These are phyloP conservation scores for Harrya chromipes DNA, from an alignment of 768 basidiomycete genomes.

Conservation along the genomic window DNA sequence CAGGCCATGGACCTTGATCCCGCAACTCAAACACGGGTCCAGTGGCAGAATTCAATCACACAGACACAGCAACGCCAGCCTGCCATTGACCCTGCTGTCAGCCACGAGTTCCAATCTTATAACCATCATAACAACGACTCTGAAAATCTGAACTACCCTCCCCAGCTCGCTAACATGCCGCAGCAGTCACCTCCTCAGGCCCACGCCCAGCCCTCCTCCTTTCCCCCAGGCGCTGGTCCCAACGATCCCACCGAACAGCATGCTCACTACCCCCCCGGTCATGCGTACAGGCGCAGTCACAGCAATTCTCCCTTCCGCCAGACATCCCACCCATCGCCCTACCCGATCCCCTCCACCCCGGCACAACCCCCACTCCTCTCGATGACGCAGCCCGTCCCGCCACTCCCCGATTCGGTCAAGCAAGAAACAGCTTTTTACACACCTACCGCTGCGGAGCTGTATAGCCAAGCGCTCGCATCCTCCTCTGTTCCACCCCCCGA, in stretches of 20 bases:
- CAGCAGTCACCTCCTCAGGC: constrained; percentile 23
- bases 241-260: constrained; percentile 34
- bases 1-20: constrained; percentile 35
- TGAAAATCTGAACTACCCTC: constrained; percentile 23
- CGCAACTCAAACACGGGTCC: constrained; percentile 31
- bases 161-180: constrained; percentile 32
- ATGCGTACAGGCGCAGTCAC: constrained; percentile 32
- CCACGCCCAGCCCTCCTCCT: constrained; percentile 37
- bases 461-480: constrained; percentile 43
- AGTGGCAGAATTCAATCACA: constrained; percentile 34
- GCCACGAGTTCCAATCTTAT: constrained; percentile 34
- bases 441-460: constrained; percentile 53
- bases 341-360: constrained; percentile 34
- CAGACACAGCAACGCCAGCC: constrained; percentile 33
- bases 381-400: constrained; percentile 17
- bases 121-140: constrained; percentile 27
- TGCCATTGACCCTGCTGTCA: constrained; percentile 32
- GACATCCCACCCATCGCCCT: constrained; percentile 40
- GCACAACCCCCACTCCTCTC: constrained; percentile 29
- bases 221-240: constrained; percentile 34
- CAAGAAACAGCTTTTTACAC: constrained; percentile 45
- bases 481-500: constrained; percentile 23
- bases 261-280: constrained; percentile 34
- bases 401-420: constrained; percentile 33
- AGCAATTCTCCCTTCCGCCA: constrained; percentile 35